Evolutionary conservation across 2,329 filamentous ascomycete genomes (phyloP).

Genomic region (Aspergillus sp.): DNA sequence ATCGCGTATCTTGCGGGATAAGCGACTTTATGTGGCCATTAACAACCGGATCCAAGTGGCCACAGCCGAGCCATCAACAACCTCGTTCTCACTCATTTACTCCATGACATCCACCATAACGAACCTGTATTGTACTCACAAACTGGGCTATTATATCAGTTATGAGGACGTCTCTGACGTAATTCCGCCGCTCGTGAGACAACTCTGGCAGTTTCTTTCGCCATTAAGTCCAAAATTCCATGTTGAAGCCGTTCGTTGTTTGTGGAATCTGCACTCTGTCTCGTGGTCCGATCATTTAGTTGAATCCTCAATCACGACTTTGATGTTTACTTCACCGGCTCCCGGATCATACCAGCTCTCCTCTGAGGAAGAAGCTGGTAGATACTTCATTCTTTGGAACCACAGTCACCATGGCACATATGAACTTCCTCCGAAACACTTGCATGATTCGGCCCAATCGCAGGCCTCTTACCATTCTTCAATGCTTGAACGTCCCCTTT

Average conservation of each 20-base stretch:
- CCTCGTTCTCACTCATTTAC: slow-evolving; percentile 37
- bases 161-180: slow-evolving; percentile 57
- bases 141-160: slow-evolving; percentile 35
- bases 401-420: slow-evolving; percentile 42
- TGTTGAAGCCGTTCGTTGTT: slow-evolving; percentile 81
- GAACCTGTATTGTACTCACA: slow-evolving; percentile 38
- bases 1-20: slow-evolving; percentile 35
- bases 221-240: slow-evolving; percentile 88
- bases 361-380: slow-evolving; percentile 36
- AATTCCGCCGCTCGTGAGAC: slow-evolving; percentile 66
- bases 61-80: slow-evolving; percentile 25
- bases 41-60: slow-evolving; percentile 23
- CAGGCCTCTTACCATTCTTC: slow-evolving; percentile 43
- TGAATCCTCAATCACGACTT: slow-evolving; percentile 71
- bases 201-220: slow-evolving; percentile 78
- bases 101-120: slow-evolving; percentile 51
- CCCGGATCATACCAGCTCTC: slow-evolving; percentile 27
- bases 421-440: slow-evolving; percentile 36
- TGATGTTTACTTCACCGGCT: slow-evolving; percentile 58
- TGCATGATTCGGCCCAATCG: slow-evolving; percentile 28
- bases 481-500: slow-evolving; percentile 77
- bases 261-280: slow-evolving; percentile 83
- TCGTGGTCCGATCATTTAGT: slow-evolving; percentile 68
- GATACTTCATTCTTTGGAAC: slow-evolving; percentile 44
- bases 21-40: slow-evolving; percentile 36